phyloP scores from a whole-genome alignment of 1,139 yeast species.

The Pichia sp. region DNA sequence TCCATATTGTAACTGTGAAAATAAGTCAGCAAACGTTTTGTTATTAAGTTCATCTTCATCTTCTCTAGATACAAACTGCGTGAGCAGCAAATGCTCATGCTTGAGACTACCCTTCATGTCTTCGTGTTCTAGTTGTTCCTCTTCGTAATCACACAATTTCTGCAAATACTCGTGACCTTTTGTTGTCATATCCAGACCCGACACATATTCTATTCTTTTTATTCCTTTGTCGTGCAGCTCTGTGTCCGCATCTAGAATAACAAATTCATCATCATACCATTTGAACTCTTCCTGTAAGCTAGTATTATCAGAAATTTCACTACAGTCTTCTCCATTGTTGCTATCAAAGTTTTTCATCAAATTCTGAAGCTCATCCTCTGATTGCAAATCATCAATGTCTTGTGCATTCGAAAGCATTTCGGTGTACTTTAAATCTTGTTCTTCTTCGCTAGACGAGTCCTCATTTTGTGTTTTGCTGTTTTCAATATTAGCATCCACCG shows the following conservation, averaged over 20 bases:
- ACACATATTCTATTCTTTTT: not conserved
- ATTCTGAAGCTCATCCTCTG: constrained; percentile 7
- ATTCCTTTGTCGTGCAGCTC: not conserved
- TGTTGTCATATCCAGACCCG: constrained; percentile 13
- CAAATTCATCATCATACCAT: constrained; percentile 10
- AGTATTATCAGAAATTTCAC: not conserved
- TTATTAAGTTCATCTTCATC: constrained; percentile 19
- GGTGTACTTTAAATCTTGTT: not conserved
- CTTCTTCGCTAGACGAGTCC: not conserved
- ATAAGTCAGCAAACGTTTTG: constrained; percentile 2
- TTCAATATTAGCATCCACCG: no score
- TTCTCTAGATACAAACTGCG: constrained; percentile 21
- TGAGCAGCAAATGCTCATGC: constrained; percentile 28
- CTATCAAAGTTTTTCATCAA: not conserved
- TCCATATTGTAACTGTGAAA: constrained; percentile 6
- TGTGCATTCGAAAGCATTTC: constrained; percentile 1
- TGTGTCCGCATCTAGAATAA: constrained; percentile 8
- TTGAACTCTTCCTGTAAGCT: not conserved
- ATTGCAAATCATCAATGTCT: constrained; percentile 9
- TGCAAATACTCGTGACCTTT: constrained; percentile 14
- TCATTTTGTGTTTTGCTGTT: no score
- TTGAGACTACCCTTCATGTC: constrained; percentile 28
- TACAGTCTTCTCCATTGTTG: not conserved
- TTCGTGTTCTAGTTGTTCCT: constrained; percentile 20
- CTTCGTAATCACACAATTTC: constrained; percentile 12